Evolutionary conservation across 352 stramenopile genomes (phyloP), one percentile per base, ranked within the genome.

Genomic region (Globisporangium nagaii): DNA sequence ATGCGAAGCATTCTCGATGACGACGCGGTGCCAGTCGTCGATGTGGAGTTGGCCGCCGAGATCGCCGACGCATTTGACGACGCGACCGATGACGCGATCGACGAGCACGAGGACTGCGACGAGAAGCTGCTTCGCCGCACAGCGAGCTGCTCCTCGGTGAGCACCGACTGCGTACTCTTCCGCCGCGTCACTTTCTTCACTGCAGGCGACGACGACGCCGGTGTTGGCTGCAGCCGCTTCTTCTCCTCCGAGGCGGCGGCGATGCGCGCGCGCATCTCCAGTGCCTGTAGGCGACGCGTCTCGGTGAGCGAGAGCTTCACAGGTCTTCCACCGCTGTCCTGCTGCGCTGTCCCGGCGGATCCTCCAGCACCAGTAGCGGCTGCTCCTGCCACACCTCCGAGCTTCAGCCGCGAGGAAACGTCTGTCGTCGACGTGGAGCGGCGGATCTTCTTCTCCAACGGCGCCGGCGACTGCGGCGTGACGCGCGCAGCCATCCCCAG

Each of bases 101-200:
- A 81, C 44, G 73, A 82, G 20, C 45, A 69, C 31, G 71, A 82
- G 32, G 73, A 84, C 59, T 76, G 69, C 11, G 73, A 84, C 24
- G 63, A 65, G 8, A 84, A 57, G 54, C 71, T 84, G 44, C 59
- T 78, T 37, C 73, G 73, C 28, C 73, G 59, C 35, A 75, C 71
- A 34, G 70, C 70, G 19, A 77, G 60, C 30, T 77, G 55, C 25
- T 79, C 73, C 22, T 75, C 66, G 28, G 78, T 53, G 37, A 63
- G 77, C 48, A 71, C 66, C 12, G 60, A 61, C 13, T 61, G 60
- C 32, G 48, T 39, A 2, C 22, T 52, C 48, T 58, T 58, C 30
- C 48, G 40, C 8, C 42, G 41, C 7, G 35, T 32, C 5, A 35
- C 34, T 41, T 52, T 57, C 20, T 25, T 39, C 25, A 12, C 19